Percentiles rank a stretch among this genome's conserved stretches.
These are phyloP conservation scores for Candida michaelii DNA, from an alignment of 805 yeast species.

Conservation along the genomic window DNA sequence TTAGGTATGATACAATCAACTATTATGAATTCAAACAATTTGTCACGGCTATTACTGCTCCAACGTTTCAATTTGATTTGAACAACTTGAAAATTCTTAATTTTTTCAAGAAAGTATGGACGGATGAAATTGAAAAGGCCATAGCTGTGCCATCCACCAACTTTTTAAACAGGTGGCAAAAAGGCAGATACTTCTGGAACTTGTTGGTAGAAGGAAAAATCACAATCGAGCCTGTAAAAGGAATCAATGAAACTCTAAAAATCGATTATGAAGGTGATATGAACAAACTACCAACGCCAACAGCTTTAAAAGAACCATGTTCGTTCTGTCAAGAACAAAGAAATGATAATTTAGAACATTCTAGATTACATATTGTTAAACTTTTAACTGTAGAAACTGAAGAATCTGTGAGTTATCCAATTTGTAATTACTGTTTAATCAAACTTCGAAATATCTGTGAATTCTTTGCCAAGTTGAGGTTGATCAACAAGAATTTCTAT, in stretches of 20 bases:
- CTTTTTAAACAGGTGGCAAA: conserved; percentile 42
- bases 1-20: conserved; percentile 45
- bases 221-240: conserved; percentile 81
- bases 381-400: conserved; percentile 32
- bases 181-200: conserved; percentile 53
- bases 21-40: conserved; percentile 48
- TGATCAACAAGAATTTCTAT: conserved; percentile 56
- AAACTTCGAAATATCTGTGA: conserved; percentile 83
- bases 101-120: conserved; percentile 62
- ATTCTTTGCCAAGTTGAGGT: conserved; percentile 71
- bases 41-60: conserved; percentile 30
- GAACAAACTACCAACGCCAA: conserved; percentile 40
- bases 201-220: conserved; percentile 79
- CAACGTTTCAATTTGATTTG: conserved; percentile 37
- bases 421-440: conserved; percentile 79
- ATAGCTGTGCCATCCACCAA: conserved; percentile 37
- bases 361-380: conserved; percentile 71
- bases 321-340: conserved; percentile 81
- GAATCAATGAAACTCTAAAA: conserved; percentile 74
- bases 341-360: conserved; percentile 68
- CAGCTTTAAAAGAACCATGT: conserved; percentile 75
- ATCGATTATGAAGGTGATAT: conserved; percentile 25
- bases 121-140: conserved; percentile 70
- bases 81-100: conserved; percentile 48
- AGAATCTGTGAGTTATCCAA: conserved; percentile 52